Base-by-base conservation (phyloP, 1,139 yeast genomes). In the Debaryomyces nepalensis region DNA sequence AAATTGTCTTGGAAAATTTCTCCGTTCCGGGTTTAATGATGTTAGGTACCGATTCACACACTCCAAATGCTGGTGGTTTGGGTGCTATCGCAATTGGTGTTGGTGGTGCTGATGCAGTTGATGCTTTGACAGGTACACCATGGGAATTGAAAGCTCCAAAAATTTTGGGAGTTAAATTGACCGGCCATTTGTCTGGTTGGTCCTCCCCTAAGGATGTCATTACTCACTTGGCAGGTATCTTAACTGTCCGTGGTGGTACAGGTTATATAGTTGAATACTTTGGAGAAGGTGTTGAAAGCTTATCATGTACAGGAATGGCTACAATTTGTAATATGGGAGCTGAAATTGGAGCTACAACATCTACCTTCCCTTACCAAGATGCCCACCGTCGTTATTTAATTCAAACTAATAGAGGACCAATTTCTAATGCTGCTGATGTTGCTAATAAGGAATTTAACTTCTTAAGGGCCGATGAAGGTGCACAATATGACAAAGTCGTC, bases 251-350 rank as follows among this genome's bases (percentile, higher is more conserved):
- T 72, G 99, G 99, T 60, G 99, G 99, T 64, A 93, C 99, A 38
- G 98, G 98, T 42, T 87, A 70, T 68, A 89, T 93, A 55, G 90
- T 93, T 39, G 99, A 93, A 68, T 93, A 93, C 70, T 89, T 88
- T 57, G 99, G 99, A 49, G 90, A 84, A 46, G 99, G 99, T 66
- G 97, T 91, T 15, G 68, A 81, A 50, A 68, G 84, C 26, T 77
- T 93, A 49, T 85, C 95, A 23, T 89, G 97, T 70, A 93, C 99
- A 14, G 99, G 99, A 71, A 93, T 93, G 99, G 99, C 96, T 41
- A 93, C 99, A 45, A 91, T 93, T 58, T 91, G 98, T 77, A 93
- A 93, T 68, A 93, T 93, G 99, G 99, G 99, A 61, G 99, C 99
- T 42, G 99, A 93, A 70, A 88, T 93, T 48, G 99, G 99, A 63